A percentile compares a stretch with the other conserved stretches of the same genome.
phyloP scores from a whole-genome alignment of 805 yeast genomes.

The Metschnikowia baotianmanensis region DNA sequence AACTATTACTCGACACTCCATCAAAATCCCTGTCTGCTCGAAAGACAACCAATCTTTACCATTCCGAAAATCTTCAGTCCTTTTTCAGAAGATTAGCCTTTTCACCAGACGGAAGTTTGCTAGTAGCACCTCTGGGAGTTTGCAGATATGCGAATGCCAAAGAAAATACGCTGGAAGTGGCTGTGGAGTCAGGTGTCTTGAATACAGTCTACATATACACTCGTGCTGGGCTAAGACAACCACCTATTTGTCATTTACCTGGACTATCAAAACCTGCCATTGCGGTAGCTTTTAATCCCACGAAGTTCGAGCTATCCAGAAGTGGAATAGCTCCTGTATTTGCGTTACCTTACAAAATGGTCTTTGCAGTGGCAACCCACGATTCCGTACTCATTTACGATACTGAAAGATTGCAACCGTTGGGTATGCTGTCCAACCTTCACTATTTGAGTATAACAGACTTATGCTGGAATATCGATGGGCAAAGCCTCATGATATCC shows the following conservation, averaged over 20 bases:
- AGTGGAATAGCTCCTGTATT: slow-evolving; percentile 36
- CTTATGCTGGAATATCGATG: slow-evolving; percentile 79
- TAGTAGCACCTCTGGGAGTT: slow-evolving; percentile 73
- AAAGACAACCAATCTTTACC: slow-evolving; percentile 48
- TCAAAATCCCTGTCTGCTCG: neutral
- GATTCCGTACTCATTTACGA: slow-evolving; percentile 81
- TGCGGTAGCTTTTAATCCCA: slow-evolving; percentile 76
- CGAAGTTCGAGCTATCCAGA: slow-evolving; percentile 37
- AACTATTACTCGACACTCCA: slow-evolving; percentile 5
- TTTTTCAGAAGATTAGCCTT: slow-evolving; percentile 84
- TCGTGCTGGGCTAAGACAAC: slow-evolving; percentile 60
- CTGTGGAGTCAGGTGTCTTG: slow-evolving; percentile 17
- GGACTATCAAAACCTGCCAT: slow-evolving; percentile 82
- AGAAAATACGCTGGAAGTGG: slow-evolving; percentile 8
- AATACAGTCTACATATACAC: slow-evolving; percentile 82
- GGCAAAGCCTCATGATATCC: slow-evolving; percentile 63
- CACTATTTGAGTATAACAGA: slow-evolving; percentile 92
- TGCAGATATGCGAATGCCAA: slow-evolving; percentile 31
- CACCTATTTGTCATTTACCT: slow-evolving; percentile 79
- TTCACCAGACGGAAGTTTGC: slow-evolving; percentile 84
- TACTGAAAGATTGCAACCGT: slow-evolving; percentile 64
- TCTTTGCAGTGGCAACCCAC: slow-evolving; percentile 91
- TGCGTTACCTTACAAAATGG: slow-evolving; percentile 69
- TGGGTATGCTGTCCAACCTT: slow-evolving; percentile 72
- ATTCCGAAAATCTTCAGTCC: slow-evolving; percentile 84